Conservation (phyloP, 2,329 filamentous ascomycete genomes). For the Calonectria pseudoreteaudii region DNA sequence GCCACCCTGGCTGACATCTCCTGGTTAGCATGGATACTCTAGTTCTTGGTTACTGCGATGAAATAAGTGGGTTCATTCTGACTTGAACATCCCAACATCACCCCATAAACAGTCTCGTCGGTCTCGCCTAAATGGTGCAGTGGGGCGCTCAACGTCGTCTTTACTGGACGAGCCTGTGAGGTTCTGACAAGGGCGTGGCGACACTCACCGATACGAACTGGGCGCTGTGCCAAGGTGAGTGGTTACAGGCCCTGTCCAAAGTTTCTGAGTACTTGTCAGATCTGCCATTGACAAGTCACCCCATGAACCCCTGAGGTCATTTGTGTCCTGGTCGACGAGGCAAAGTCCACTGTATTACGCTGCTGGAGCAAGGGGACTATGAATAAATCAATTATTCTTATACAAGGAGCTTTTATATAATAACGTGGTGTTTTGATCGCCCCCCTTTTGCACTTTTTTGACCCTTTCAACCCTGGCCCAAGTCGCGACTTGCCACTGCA, state of each 20-base stretch:
- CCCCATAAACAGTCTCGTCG: background rate
- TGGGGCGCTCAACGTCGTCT: background rate
- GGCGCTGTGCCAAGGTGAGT: background rate
- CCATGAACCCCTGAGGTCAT: slow-evolving; percentile 9
- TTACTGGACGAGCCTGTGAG: background rate
- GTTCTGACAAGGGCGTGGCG: background rate
- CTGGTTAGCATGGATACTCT: slow-evolving; percentile 2
- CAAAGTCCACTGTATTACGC: background rate
- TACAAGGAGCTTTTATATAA: slow-evolving; percentile 2
- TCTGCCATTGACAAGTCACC: background rate
- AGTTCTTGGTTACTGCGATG: background rate
- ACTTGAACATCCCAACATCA: background rate
- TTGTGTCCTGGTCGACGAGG: background rate
- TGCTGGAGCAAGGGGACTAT: background rate
- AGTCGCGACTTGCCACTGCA: background rate
- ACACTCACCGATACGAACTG: slow-evolving; percentile 1
- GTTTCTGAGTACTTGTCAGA: background rate
- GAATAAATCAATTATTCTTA: background rate
- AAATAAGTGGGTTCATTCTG: slow-evolving; percentile 13
- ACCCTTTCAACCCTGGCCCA: slow-evolving; percentile 8
- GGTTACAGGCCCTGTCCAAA: background rate
- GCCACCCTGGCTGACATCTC: background rate
- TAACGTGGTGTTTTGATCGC: background rate
- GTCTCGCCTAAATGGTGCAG: slow-evolving; percentile 2
- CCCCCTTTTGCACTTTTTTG: background rate